A percentile compares a stretch with the other conserved stretches of the same genome.
Conservation (phyloP, 164 flowering plant genomes). For the Annona squamosa region DNA sequence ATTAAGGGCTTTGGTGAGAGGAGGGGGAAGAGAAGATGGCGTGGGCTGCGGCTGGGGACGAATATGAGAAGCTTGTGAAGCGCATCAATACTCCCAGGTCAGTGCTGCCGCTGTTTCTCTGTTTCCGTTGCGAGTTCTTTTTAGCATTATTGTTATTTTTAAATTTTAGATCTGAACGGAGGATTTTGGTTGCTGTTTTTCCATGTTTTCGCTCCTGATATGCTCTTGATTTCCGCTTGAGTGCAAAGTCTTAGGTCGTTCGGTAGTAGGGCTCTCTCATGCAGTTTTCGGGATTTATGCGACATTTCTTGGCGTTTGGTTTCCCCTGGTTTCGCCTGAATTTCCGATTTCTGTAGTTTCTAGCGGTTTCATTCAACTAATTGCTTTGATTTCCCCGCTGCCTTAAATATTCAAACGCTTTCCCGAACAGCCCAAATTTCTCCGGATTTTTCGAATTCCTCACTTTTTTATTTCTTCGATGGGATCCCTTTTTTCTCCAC, state of each 20-base stretch:
- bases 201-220: not conserved
- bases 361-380: not conserved
- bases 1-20: not conserved
- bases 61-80: slow-evolving; percentile 60
- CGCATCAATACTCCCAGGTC: slow-evolving; percentile 76
- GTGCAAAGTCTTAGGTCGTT: not conserved
- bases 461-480: not conserved
- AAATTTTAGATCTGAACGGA: not conserved
- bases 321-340: not conserved
- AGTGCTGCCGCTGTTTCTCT: slow-evolving; percentile 2
- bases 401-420: not conserved
- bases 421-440: not conserved
- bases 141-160: not conserved
- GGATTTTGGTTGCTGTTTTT: not conserved
- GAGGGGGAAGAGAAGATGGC: slow-evolving; percentile 24
- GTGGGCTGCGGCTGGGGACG: slow-evolving; percentile 38
- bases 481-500: not conserved
- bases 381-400: not conserved
- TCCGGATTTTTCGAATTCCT: not conserved
- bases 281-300: not conserved
- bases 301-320: not conserved
- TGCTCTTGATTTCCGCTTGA: not conserved
- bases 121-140: not conserved
- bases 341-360: not conserved
- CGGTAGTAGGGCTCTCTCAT: not conserved